These are phyloP conservation scores for Debaryomyces sp. DNA, from an alignment of 1,139 yeast genomes.

Conservation along the genomic window DNA sequence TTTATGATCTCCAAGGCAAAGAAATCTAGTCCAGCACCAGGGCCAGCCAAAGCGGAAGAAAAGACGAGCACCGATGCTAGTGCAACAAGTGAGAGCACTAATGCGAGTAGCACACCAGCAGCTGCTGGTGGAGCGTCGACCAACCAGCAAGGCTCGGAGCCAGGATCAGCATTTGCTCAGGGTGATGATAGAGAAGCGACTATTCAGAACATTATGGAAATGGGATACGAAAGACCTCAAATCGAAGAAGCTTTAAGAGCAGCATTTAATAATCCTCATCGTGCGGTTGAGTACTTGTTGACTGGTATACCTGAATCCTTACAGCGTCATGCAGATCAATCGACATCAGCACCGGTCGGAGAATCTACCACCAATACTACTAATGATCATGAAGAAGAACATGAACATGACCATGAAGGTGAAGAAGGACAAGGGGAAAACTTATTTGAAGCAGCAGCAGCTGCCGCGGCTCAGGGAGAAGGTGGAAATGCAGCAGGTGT, in stretches of 20 bases:
- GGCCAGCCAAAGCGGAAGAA: constrained; percentile 14
- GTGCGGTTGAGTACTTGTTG: constrained; percentile 93
- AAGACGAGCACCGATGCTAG: constrained; percentile 10
- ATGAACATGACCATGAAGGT: constrained; percentile 27
- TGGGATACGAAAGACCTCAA: constrained; percentile 91
- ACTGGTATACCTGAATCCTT: constrained; percentile 84
- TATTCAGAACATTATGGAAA: constrained; percentile 82
- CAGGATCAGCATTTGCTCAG: constrained; percentile 55
- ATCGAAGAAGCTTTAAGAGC: constrained; percentile 93
- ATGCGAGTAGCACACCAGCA: constrained; percentile 22
- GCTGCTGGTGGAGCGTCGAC: constrained; percentile 26
- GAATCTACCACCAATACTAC: constrained; percentile 21
- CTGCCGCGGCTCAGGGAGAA: constrained; percentile 46
- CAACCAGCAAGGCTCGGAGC: constrained; percentile 25
- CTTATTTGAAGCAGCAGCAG: constrained; percentile 72
- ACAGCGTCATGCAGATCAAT: constrained; percentile 30
- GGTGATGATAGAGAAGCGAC: constrained; percentile 71
- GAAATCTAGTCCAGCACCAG: constrained; percentile 27
- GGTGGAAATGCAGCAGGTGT: constrained; percentile 32
- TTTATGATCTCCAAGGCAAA: constrained; percentile 77
- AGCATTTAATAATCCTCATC: constrained; percentile 95
- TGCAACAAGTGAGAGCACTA: constrained; percentile 24
- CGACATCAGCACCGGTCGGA: constrained; percentile 27
- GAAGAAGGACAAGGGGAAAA: constrained; percentile 46
- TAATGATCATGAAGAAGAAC: constrained; percentile 25